Evolutionary conservation across 1,139 yeast species (phyloP), one percentile per base, ranked within the genome.

Genomic region (Zygosaccharomyces sapae): DNA sequence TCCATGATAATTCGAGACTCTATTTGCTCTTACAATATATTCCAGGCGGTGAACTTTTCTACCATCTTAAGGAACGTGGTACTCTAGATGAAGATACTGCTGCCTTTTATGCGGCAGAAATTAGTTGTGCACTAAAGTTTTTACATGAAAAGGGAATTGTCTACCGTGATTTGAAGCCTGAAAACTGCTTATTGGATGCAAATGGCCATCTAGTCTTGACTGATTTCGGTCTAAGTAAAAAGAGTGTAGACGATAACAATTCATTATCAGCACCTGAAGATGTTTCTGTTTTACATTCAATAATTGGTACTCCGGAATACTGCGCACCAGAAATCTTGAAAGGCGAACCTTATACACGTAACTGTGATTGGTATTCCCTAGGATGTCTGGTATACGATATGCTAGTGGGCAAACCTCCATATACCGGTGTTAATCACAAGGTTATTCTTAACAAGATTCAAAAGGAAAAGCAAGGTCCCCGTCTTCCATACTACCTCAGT

Each of bases 291-390:
- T 36, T 83, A 78, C 63, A 85, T 79, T 57, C 96, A 1, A 79
- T 90, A 62, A 84, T 89, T 29, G 98, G 97, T 0, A 90, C 97
- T 0, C 95, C 96, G 0, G 96, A 89, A 66, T 90, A 88, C 64
- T 89, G 90, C 87, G 97, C 97, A 0, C 98, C 98, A 1, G 97
- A 92, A 65, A 86, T 92, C 29, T 69, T 92, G 24, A 79, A 79
- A 45, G 96, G 96, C 22, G 80, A 83, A 53, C 81, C 84, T n/a
- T 92, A 92, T 63, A 92, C 89, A 55, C 83, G 78, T 54, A 76
- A 82, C 6, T 96, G 92, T 8, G 98, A 92, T 64, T 92, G 97
- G 95, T 92, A 97, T 95, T 88, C 97, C 0, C 72, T 92, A 27
- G 97, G 98, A 0, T 88, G 96, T 55, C 87, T 92, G 5, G 77